Evolutionary conservation across 139 green algal genomes (phyloP), one percentile per base, ranked within the genome.

Genomic region (Coelastrella sp.): DNA sequence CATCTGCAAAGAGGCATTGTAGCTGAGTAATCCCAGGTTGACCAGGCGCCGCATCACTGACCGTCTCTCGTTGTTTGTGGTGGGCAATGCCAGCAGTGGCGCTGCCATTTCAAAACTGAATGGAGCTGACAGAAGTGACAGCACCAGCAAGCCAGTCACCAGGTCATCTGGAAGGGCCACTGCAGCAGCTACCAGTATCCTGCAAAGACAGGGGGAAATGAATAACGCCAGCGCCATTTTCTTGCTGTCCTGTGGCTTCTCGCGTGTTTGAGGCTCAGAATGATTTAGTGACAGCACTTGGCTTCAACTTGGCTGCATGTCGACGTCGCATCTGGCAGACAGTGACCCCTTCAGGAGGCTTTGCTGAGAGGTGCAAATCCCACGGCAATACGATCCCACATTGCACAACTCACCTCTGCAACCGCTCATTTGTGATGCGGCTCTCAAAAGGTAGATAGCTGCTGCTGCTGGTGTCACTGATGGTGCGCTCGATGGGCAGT

Each of bases 41-140:
- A 91, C 78, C 35, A 91, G 87, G 56, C 87, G 78, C 78, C 87
- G 78, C 78, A 91, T 63, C n/a, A 91, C 22, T 19, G 74, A 80
- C 7, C 74, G 87, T 15, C 87, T 27, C 78, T 90, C 75, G 24
- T 86, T 78, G 63, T 80, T 86, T 61, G 63, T 91, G 8, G n/a
- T 4, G 7, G 78, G 65, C 60, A 87, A 60, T 25, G 87, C 87
- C 7, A 91, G 78, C 35, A 91, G 87, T 24, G 78, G 78, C 35
- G 66, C 78, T 7, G 87, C 78, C 76, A 82, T 70, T 12, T 91
- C 78, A 59, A 87, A 72, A 15, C 20, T 81, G 63, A 91, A 91
- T 0, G 87, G 87, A 35, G 87, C 61, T 24, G 87, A 78, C 66
- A 91, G 65, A 0, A 87, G 78, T 19, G 87, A 86, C 63, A 91